Percentiles rank a stretch among this genome's conserved stretches.
These are phyloP conservation scores for Magnusiomyces paraingens DNA, from an alignment of 1,139 yeast species.

Conservation along the genomic window DNA sequence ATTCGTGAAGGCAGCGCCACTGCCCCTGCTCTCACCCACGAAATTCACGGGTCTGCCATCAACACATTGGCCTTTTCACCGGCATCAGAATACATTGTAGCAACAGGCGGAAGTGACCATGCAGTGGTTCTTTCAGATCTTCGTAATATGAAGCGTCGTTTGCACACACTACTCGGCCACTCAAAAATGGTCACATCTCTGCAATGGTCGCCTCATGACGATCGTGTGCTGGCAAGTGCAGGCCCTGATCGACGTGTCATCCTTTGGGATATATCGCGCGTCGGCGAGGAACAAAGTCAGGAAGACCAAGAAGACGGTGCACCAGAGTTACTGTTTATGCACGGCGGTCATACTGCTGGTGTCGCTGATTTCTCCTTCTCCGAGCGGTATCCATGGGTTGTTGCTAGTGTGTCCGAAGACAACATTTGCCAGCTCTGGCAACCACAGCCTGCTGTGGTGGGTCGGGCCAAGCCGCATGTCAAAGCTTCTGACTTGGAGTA, in stretches of 20 bases:
- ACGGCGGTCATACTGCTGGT: slow-evolving; percentile 85
- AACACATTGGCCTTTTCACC: slow-evolving; percentile 64
- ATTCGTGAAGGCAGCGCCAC: slow-evolving; percentile 12
- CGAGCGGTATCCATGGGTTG: slow-evolving; percentile 56
- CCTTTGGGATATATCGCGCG: slow-evolving; percentile 56
- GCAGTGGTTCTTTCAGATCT: slow-evolving; percentile 61
- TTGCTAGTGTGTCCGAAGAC: slow-evolving; percentile 81
- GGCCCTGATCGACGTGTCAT: slow-evolving; percentile 71
- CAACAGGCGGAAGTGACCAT: slow-evolving; percentile 66
- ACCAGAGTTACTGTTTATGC: slow-evolving; percentile 44
- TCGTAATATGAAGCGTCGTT: slow-evolving; percentile 36
- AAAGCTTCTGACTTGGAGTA: slow-evolving; percentile 13
- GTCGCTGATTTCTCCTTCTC: slow-evolving; percentile 86
- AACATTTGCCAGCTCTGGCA: slow-evolving; percentile 84
- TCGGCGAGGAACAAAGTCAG: slow-evolving; percentile 37
- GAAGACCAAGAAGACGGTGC: slow-evolving; percentile 41
- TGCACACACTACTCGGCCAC: slow-evolving; percentile 45
- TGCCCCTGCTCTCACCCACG: slow-evolving; percentile 22
- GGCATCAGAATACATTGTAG: slow-evolving; percentile 46
- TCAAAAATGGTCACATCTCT: slow-evolving; percentile 58
- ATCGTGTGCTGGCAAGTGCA: slow-evolving; percentile 57
- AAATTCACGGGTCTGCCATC: slow-evolving; percentile 38
- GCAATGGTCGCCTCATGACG: slow-evolving; percentile 70
- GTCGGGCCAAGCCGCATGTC: slow-evolving; percentile 10
- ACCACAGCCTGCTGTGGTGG: slow-evolving; percentile 16